Evolutionary conservation across 2,329 filamentous ascomycete genomes (phyloP).

Genomic region (Elsinoe australis): DNA sequence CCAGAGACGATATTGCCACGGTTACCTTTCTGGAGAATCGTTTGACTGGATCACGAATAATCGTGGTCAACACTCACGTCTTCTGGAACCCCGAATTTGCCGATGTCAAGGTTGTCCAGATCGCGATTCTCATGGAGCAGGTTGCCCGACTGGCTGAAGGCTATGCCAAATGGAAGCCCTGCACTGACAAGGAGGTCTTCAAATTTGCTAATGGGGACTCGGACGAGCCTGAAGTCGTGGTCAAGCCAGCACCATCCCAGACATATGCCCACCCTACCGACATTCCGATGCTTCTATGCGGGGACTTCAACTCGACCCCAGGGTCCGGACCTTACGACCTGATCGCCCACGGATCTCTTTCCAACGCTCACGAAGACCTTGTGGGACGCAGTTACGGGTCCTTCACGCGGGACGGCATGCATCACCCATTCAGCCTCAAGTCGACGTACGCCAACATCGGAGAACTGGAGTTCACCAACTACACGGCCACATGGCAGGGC

Average conservation of each 20-base stretch:
- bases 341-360: constrained; percentile 69
- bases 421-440: constrained; percentile 87
- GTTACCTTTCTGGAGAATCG: constrained; percentile 90
- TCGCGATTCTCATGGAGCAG: constrained; percentile 88
- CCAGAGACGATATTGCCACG: constrained; percentile 92
- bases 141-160: constrained; percentile 78
- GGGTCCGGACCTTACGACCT: constrained; percentile 89
- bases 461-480: constrained; percentile 90
- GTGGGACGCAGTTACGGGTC: constrained; percentile 79
- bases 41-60: constrained; percentile 78
- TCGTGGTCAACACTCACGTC: constrained; percentile 88
- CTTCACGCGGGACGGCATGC: constrained; percentile 85
- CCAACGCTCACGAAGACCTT: constrained; percentile 72
- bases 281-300: constrained; percentile 84
- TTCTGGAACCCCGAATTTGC: constrained; percentile 88
- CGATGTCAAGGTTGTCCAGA: constrained; percentile 95
- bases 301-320: constrained; percentile 88
- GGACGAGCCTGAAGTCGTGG: constrained; percentile 42
- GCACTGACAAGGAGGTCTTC: constrained; percentile 64
- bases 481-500: constrained; percentile 84
- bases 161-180: constrained; percentile 70
- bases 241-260: constrained; percentile 67
- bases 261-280: constrained; percentile 80
- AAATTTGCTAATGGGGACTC: constrained; percentile 41
- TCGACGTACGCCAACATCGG: constrained; percentile 81